phyloP scores from a whole-genome alignment of 192 early-diverging fungal species.

The Geranomyces michiganensis region DNA sequence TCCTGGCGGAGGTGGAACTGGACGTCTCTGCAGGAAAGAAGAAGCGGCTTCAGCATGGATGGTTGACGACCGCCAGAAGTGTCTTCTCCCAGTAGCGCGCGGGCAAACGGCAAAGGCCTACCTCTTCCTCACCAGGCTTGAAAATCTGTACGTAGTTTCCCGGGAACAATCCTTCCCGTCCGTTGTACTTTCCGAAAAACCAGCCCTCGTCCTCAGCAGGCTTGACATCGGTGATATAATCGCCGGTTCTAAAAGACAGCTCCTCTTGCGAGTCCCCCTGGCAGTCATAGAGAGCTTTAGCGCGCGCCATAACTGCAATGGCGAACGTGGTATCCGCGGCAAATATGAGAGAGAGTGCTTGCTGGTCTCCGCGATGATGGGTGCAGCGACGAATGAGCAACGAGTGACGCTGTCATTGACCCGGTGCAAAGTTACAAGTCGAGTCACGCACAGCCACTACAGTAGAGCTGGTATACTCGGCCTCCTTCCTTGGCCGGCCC shows the following conservation, averaged over 20 bases:
- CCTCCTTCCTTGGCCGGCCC: no score
- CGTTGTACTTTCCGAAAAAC: slow-evolving; percentile 19
- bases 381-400: no score
- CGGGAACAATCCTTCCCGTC: slow-evolving; percentile 22
- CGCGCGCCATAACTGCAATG: slow-evolving; percentile 14
- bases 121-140: slow-evolving; percentile 1
- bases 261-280: slow-evolving; percentile 21
- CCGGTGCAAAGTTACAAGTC: no score
- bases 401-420: no score
- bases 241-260: slow-evolving; percentile 25
- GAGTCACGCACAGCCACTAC: no score
- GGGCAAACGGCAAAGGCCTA: not conserved
- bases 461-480: no score
- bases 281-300: slow-evolving; percentile 28
- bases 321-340: not conserved
- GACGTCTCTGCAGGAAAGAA: not conserved
- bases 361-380: no score
- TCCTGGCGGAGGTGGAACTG: not conserved
- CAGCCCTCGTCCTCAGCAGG: slow-evolving; percentile 31
- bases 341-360: no score
- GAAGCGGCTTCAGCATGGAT: no score
- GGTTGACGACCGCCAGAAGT: no score
- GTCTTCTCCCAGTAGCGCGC: no score
- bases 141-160: slow-evolving; percentile 30
- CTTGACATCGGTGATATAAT: slow-evolving; percentile 24